Evolutionary conservation across 345 rosid genomes (phyloP).

Genomic region (Ricinus communis): DNA sequence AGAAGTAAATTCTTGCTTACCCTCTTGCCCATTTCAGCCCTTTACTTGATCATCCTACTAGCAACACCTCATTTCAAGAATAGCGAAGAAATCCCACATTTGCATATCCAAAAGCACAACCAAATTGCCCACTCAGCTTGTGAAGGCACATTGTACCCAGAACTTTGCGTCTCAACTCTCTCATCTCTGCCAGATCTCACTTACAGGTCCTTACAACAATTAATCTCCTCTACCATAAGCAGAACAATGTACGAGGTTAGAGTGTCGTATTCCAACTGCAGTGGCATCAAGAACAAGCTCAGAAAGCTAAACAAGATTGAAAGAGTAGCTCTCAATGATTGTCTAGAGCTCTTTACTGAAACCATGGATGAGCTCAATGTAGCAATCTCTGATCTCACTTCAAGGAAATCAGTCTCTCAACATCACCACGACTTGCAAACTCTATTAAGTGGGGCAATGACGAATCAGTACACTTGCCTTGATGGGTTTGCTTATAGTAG

Average conservation of each 20-base stretch:
- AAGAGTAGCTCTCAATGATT: slow-evolving; percentile 55
- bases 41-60: slow-evolving; percentile 19
- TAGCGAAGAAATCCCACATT: slow-evolving; percentile 22
- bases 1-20: slow-evolving; percentile 17
- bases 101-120: slow-evolving; percentile 32
- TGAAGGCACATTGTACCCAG: slow-evolving; percentile 50
- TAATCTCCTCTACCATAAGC: slow-evolving; percentile 54
- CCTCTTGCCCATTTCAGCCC: slow-evolving; percentile 26
- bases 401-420: slow-evolving; percentile 23
- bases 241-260: slow-evolving; percentile 48
- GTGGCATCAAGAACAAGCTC: slow-evolving; percentile 29
- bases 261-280: slow-evolving; percentile 49
- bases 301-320: slow-evolving; percentile 35
- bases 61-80: background rate
- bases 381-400: slow-evolving; percentile 48
- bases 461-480: slow-evolving; percentile 89
- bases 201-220: slow-evolving; percentile 15
- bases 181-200: slow-evolving; percentile 47
- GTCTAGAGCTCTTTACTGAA: slow-evolving; percentile 57
- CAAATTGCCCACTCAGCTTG: slow-evolving; percentile 41
- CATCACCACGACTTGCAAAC: slow-evolving; percentile 56
- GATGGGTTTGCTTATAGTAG: slow-evolving; percentile 61
- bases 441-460: slow-evolving; percentile 69
- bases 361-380: slow-evolving; percentile 47
- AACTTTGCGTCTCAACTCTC: slow-evolving; percentile 66